A percentile compares a stretch with the other conserved stretches of the same genome.
Conservation (phyloP, 2,329 filamentous ascomycete species). For the Lasiodiplodia theobromae region DNA sequence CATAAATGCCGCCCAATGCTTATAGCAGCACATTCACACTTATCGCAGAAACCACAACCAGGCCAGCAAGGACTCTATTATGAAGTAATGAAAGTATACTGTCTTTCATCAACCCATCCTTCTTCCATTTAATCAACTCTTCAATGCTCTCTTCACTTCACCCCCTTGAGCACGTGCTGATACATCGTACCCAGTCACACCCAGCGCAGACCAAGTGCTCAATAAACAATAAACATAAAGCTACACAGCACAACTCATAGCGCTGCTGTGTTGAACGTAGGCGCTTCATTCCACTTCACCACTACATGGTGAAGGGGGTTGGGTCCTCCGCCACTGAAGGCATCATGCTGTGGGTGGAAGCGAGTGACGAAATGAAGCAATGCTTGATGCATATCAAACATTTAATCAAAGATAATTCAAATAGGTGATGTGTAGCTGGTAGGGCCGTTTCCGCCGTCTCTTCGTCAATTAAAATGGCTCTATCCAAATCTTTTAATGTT, state of each 20-base stretch:
- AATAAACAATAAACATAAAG: background rate
- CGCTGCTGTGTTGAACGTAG: background rate
- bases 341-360: background rate
- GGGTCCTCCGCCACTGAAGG: background rate
- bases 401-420: background rate
- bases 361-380: background rate
- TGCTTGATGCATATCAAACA: background rate
- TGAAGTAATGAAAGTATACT: background rate
- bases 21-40: background rate
- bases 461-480: constrained; percentile 29
- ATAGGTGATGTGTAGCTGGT: background rate
- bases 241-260: background rate
- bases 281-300: background rate
- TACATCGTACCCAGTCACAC: background rate
- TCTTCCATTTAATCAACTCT: background rate
- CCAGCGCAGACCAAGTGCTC: background rate
- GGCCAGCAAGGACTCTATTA: background rate
- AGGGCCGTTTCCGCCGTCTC: constrained; percentile 28
- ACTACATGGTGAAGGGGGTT: background rate
- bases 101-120: background rate
- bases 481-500: constrained; percentile 15
- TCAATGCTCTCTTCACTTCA: background rate
- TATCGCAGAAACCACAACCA: background rate
- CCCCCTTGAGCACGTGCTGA: background rate
- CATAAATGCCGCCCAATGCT: background rate